A percentile compares a stretch with the other conserved stretches of the same genome.
Conservation (phyloP, 2,329 filamentous ascomycete genomes). For the Trichoderma brevicompactum region DNA sequence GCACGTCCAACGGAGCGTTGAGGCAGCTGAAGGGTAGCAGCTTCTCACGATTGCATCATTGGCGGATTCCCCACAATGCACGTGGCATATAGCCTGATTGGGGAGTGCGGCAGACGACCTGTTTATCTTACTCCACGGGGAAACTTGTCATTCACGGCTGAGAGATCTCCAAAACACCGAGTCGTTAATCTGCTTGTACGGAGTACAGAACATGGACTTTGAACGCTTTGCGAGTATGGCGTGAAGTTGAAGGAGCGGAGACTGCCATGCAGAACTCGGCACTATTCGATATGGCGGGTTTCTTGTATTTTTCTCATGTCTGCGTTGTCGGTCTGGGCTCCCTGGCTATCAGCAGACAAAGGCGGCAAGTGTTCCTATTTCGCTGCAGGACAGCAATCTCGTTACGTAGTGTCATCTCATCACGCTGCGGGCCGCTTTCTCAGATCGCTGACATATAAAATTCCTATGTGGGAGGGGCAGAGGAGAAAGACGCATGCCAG, state of each 20-base stretch:
- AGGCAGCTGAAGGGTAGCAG: background rate
- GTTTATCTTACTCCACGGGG: conserved; percentile 8
- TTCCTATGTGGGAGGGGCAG: background rate
- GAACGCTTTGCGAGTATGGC: background rate
- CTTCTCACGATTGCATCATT: conserved; percentile 27
- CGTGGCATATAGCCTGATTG: conserved; percentile 31
- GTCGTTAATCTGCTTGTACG: background rate
- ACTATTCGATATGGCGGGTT: background rate
- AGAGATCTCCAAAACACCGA: background rate
- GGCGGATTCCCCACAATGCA: conserved; percentile 25
- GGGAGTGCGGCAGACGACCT: background rate
- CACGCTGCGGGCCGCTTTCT: conserved; percentile 10
- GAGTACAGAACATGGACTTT: no score
- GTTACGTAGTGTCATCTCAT: conserved; percentile 26
- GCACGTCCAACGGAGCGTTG: background rate
- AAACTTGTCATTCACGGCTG: background rate
- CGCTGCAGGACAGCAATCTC: conserved; percentile 3
- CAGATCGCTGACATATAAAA: conserved; percentile 4
- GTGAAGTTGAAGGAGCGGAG: background rate
- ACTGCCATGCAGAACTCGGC: background rate
- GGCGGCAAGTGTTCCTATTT: background rate
- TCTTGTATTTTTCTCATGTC: background rate
- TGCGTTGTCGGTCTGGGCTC: background rate
- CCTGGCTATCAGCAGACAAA: conserved; percentile 3
- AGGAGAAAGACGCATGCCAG: background rate